phyloP scores from a whole-genome alignment of 768 basidiomycete genomes.

The Boletus rufocinnamomeus region DNA sequence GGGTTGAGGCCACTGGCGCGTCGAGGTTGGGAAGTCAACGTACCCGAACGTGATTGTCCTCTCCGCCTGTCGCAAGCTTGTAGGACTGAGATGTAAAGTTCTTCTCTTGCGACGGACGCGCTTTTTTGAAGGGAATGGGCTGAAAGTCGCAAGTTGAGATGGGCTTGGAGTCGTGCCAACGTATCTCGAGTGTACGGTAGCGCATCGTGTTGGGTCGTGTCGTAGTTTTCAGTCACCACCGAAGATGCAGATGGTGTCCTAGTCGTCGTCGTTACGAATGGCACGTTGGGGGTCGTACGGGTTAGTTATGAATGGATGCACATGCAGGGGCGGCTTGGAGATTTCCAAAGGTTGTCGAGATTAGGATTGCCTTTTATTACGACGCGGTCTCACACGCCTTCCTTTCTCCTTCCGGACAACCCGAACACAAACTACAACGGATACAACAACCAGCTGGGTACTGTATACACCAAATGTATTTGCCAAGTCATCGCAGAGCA shows the following conservation, averaged over 20 bases:
- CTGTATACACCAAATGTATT: slow-evolving; percentile 9
- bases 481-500: slow-evolving; percentile 21
- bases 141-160: slow-evolving; percentile 98
- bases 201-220: slow-evolving; percentile 54
- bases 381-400: slow-evolving; percentile 27
- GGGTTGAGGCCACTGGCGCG: slow-evolving; percentile 13
- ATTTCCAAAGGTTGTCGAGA: slow-evolving; percentile 11
- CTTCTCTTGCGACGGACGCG: slow-evolving; percentile 61
- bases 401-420: slow-evolving; percentile 15
- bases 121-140: slow-evolving; percentile 77
- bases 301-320: slow-evolving; percentile 10
- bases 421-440: slow-evolving; percentile 7
- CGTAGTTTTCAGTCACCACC: background rate
- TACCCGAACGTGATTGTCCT: slow-evolving; percentile 96
- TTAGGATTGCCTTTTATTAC: slow-evolving; percentile 10
- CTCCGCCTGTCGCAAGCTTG: slow-evolving; percentile 91
- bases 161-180: slow-evolving; percentile 95
- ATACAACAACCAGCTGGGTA: slow-evolving; percentile 6
- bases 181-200: slow-evolving; percentile 88
- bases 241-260: background rate
- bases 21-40: slow-evolving; percentile 39
- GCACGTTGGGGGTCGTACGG: slow-evolving; percentile 6
- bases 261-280: slow-evolving; percentile 9
- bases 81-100: slow-evolving; percentile 74
- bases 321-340: slow-evolving; percentile 2